A percentile compares a stretch with the other conserved stretches of the same genome.
These are phyloP conservation scores for Eucalyptus paniculata DNA, from an alignment of 345 rosid genomes.

Conservation along the genomic window DNA sequence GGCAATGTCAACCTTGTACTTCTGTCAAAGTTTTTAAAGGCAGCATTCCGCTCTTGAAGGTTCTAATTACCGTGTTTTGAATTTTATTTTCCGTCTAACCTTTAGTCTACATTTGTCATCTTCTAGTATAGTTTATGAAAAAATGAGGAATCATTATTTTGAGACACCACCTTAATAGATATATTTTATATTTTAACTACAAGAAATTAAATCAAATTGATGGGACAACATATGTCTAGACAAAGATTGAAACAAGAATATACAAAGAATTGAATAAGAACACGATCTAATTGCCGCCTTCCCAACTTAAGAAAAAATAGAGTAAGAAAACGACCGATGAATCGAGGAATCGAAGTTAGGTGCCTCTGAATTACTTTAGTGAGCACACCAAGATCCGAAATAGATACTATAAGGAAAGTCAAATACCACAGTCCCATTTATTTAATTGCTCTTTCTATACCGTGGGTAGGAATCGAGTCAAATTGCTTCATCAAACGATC, in stretches of 20 bases:
- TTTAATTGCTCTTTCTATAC: not conserved
- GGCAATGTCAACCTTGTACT: constrained; percentile 66
- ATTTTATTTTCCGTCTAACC: not conserved
- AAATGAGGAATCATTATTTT: not conserved
- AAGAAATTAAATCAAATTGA: not conserved
- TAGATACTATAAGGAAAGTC: not conserved
- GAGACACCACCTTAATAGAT: not conserved
- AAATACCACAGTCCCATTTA: not conserved
- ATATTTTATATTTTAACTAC: not conserved
- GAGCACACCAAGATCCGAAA: too few relatives aligned
- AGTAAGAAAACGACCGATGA: not conserved
- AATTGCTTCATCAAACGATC: constrained; percentile 42
- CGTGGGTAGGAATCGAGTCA: not conserved
- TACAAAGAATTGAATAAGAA: not conserved
- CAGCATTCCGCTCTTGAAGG: not conserved
- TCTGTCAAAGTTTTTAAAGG: constrained; percentile 69
- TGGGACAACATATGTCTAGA: not conserved
- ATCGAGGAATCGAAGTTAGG: not conserved
- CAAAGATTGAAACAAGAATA: not conserved
- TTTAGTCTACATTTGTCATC: not conserved
- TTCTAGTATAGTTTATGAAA: not conserved
- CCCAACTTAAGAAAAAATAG: not conserved
- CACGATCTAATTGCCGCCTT: not conserved
- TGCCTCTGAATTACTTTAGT: not conserved
- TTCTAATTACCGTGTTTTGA: not conserved